Evolutionary conservation across 1,139 yeast genomes (phyloP).

Genomic region (Meyerozyma guilliermondii): DNA sequence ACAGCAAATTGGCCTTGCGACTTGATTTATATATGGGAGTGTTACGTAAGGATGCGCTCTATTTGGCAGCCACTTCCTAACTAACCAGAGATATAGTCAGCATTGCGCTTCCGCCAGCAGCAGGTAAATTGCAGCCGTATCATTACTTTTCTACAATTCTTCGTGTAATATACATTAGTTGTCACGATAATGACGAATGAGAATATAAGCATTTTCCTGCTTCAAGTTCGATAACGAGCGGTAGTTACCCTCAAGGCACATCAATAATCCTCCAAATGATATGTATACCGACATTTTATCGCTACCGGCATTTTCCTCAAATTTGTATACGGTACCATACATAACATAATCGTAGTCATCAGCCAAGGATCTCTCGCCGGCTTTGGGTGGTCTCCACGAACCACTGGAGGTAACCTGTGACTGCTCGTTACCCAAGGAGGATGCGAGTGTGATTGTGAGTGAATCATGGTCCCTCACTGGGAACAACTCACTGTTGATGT

Average conservation of each 20-base stretch:
- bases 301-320: constrained; percentile 79
- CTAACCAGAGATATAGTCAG: no score
- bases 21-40: not conserved
- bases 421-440: constrained; percentile 60
- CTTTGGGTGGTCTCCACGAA: constrained; percentile 90
- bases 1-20: not conserved
- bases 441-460: constrained; percentile 83
- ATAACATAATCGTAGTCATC: constrained; percentile 97
- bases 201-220: constrained; percentile 89
- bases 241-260: constrained; percentile 94
- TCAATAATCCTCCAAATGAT: constrained; percentile 91
- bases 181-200: constrained; percentile 69
- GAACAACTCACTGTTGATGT: constrained; percentile 87
- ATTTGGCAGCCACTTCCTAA: no score
- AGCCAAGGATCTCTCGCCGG: constrained; percentile 80
- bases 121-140: no score
- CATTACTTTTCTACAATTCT: not conserved
- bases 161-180: constrained; percentile 12
- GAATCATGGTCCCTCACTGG: constrained; percentile 78
- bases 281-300: constrained; percentile 81
- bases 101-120: no score
- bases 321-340: constrained; percentile 97
- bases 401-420: constrained; percentile 56
- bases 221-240: constrained; percentile 83
- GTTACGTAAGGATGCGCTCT: not conserved